Base-by-base conservation (phyloP, 345 rosid species). In the Sonneratia caseolaris region DNA sequence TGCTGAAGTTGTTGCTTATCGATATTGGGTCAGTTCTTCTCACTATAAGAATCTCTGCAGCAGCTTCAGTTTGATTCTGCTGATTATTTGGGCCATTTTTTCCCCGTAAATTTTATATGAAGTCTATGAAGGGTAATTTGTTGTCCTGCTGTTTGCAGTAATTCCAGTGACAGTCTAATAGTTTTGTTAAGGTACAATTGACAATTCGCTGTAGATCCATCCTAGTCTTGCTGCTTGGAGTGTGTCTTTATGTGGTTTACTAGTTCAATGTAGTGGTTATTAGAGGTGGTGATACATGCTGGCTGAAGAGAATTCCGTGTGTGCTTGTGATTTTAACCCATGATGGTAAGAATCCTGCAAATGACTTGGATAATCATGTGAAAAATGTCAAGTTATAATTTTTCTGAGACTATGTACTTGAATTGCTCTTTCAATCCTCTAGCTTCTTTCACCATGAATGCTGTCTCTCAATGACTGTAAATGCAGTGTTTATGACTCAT, bases 1-100 rank as follows among this genome's bases (percentile, higher is more conserved):
- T 19, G 96, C 95, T 43, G 98, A 94, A 80, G 87, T 94, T 78
- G 85, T 94, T 80, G 98, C 98, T 5, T 94, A 81, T 76, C 81
- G 98, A 82, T 94, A 94, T 69, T 91, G 98, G 98, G 98, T 91
- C 75, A 77, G 96, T 78, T 79, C 81, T 43, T 68, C 56, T 68
- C 56, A 42, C 45, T 15, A 40, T 19, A 21, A 18, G 55, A 13
- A 68, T 40, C 56, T 47, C 15, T 68, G 10, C 7, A 21, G 64
- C 75, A 27, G 47, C 66, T 62, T 62, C 14, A 7, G 9, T 68
- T 42, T 42, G 22, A 40, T 68, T 43, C 35, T 42, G 12, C 70
- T 19, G 70, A 68, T 62, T 27, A 13, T 62, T 27, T 35, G 11
- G 64, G 21, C 0, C 4, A 27, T 27, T 27, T 19, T 16, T 16